Base-by-base conservation (phyloP, 192 early-diverging fungal genomes). In the Glomus cerebriforme region DNA sequence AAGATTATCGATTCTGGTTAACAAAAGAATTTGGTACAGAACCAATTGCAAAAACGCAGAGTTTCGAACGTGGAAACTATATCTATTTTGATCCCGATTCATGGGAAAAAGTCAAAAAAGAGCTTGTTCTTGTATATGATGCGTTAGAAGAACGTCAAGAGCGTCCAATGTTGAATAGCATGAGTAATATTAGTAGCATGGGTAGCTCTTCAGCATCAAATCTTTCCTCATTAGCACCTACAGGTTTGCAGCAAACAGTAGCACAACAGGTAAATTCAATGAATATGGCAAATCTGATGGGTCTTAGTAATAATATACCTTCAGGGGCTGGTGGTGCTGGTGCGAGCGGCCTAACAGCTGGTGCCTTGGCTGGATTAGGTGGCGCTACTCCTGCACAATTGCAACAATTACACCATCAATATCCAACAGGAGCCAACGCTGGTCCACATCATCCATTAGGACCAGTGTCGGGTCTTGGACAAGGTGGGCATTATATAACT, bases 41-140 rank as follows among this genome's bases (percentile, higher is more conserved):
- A 77, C 88, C 88, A 37, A 71, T 83, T 10, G 75, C 80, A 47
- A 90, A 89, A 82, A 90, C 90, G 5, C 87, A 85, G 81, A 85
- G 82, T 4, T 93, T 89, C 64, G 98, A 98, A 83, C 87, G 94
- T 47, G 95, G 96, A 47, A 85, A 91, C 15, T 99, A 93, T 83
- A 85, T 96, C 45, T 96, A 98, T 79, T 99, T 98, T 83, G 98
- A 98, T 79, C 95, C 96, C 19, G 88, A 84, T 26, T 89, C 87
- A 49, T 99, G 96, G 96, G 90, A 93, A 77, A 92, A 92, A 79
- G 91, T 96, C 62, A 95, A 95, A 81, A 93, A 95, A 85, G 97
- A 99, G 62, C 94, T 90, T 83, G 86, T 95, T 77, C 84, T 98
- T 2, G 82, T 92, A 64, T 97, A 93, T 83, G 96, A 98, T 79